Base-by-base conservation (phyloP, 1,284 basidiomycete genomes). In the Cutaneotrichosporon arboriforme region DNA sequence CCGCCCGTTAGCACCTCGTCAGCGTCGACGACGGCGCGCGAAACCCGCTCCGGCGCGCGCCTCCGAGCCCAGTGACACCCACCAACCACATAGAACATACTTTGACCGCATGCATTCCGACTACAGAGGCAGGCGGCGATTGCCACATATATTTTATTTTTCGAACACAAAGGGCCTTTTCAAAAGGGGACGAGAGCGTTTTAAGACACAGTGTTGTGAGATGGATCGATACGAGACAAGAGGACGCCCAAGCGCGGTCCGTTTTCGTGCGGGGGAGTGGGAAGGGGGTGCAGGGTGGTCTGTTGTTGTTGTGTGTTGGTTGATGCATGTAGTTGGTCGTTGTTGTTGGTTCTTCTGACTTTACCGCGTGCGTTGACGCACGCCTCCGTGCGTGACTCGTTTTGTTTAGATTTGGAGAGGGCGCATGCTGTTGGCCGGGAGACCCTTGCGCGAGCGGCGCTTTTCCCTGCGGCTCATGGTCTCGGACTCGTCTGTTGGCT, bases 1-100 rank as follows among this genome's bases (percentile, higher is more conserved):
- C 9, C 18, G 33, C 18, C 4, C 17, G 79, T 75, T 55, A 88
- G 84, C 14, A 64, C 61, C 8, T 77, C 70, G 55, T 83, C 49
- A 43, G 39, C 36, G 36, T 39, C 46, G 43, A 44, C 40, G 40
- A 37, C 26, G 40, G 23, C 10, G 14, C 20, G n/a, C 15, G 36
- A 54, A 44, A 51, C 12, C 3, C 42, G n/a, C 1, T 17, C 44
- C 8, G 14, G 13, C 26, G 42, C n/a, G 26, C 42, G 42, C 17
- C 42, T 44, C 42, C 42, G 42, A 14, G 17, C 43, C 33, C 18
- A 22, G 8, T 33, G 21, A n/a, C 8, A 31, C 26, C 5, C 26
- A 7, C 10, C 26, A 7, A 31, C 26, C 15, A 20, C 43, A 45
- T 45, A 45, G 43, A 45, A 38, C 20, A 47, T 17, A 31, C 10